A percentile compares a stretch with the other conserved stretches of the same genome.
phyloP scores from a whole-genome alignment of 2,329 filamentous ascomycete genomes.

The Hypoxylon sp. region DNA sequence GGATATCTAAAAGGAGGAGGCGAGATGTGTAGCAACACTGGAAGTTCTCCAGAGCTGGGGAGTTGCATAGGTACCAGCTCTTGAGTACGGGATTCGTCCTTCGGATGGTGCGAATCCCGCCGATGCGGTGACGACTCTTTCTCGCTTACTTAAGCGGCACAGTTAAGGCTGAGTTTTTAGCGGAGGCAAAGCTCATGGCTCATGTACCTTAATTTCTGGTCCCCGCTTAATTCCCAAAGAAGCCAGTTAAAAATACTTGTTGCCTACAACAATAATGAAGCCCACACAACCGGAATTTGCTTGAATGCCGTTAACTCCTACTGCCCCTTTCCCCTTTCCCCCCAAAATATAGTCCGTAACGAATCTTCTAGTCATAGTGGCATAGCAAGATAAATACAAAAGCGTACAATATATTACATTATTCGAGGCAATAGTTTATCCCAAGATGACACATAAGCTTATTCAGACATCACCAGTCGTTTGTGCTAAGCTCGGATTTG shows the following conservation, averaged over 20 bases:
- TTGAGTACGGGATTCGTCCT: slow-evolving; percentile 2
- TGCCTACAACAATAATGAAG: background rate
- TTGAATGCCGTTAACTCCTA: background rate
- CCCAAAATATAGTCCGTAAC: background rate
- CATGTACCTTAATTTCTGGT: slow-evolving; percentile 11
- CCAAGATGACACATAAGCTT: background rate
- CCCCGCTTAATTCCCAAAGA: slow-evolving; percentile 9
- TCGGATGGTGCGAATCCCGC: slow-evolving; percentile 32
- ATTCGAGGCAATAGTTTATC: background rate
- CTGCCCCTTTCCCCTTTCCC: background rate
- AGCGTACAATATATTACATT: background rate
- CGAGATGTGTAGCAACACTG: slow-evolving; percentile 11
- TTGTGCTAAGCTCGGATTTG: background rate
- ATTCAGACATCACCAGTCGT: background rate
- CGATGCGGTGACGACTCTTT: slow-evolving; percentile 11
- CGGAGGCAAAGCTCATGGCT: slow-evolving; percentile 3
- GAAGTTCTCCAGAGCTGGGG: slow-evolving; percentile 4
- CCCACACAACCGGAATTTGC: background rate
- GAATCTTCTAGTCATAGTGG: background rate
- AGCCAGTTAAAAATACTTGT: background rate
- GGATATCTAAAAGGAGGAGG: slow-evolving; percentile 6
- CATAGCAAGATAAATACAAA: background rate
- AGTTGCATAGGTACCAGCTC: slow-evolving; percentile 6
- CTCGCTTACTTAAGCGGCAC: background rate
- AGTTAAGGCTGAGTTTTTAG: slow-evolving; percentile 10